phyloP scores from a whole-genome alignment of 805 yeast genomes.

The Priceomyces medius region DNA sequence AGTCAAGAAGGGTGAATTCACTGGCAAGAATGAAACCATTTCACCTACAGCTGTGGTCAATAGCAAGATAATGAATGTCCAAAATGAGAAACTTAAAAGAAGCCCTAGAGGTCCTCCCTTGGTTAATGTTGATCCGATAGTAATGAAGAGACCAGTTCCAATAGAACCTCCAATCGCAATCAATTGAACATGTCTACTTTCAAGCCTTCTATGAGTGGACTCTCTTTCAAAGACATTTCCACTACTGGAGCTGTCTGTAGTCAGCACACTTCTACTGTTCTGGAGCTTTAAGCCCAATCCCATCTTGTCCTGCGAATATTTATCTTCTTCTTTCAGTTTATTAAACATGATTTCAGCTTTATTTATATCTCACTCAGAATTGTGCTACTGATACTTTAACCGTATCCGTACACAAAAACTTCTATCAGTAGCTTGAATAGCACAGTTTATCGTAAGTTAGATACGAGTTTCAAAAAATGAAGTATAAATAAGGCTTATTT shows the following conservation, averaged over 20 bases:
- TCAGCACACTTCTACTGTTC: constrained; percentile 1
- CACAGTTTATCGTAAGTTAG: not conserved
- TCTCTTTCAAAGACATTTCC: constrained; percentile 5
- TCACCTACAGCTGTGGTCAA: constrained; percentile 38
- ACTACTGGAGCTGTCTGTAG: constrained; percentile 3
- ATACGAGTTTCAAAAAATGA: no score
- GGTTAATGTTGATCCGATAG: constrained; percentile 32
- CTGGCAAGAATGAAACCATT: constrained; percentile 37
- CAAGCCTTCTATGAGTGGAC: constrained; percentile 9
- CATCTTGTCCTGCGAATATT: not conserved
- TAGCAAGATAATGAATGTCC: constrained; percentile 31
- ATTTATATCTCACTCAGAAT: not conserved
- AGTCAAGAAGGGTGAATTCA: constrained; percentile 35
- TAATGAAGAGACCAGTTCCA: constrained; percentile 32
- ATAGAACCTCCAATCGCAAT: constrained; percentile 13
- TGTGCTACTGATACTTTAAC: no score
- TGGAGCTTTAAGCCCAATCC: not conserved
- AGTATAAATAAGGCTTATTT: no score
- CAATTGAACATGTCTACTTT: constrained; percentile 13
- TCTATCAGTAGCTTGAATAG: no score
- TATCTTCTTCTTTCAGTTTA: constrained; percentile 2
- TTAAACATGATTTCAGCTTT: not conserved
- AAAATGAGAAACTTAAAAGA: constrained; percentile 28
- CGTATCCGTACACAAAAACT: no score
- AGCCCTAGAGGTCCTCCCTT: constrained; percentile 37